Base-by-base conservation (phyloP, 768 basidiomycete species). In the Lanmaoa pseudosensibilis region DNA sequence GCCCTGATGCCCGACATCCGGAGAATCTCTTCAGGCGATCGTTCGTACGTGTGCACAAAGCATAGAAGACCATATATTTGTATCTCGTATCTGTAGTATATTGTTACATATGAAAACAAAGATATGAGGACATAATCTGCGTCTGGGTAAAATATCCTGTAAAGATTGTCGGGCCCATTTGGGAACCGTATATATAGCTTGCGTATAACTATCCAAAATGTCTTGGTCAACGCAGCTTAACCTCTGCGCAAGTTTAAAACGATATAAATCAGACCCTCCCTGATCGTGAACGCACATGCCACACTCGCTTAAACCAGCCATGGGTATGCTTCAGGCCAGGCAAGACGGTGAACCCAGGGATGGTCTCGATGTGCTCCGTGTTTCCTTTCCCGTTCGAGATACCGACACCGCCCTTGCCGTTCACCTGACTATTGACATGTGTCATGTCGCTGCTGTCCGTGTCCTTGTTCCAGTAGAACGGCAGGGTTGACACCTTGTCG, bases 381-480 rank as follows among this genome's bases (percentile, higher is more conserved):
- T 53, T 63, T 18, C 27, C 15, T 12, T 63, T 68, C n/a, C 44
- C 55, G 19, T 3, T n/a, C 8, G 50, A 5, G 27, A 55, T 21
- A 1, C 30, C 25, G 7, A 36, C 16, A 27, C 11, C 19, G 23
- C 2, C 21, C n/a, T 39, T 48, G 44, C 5, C 7, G 5, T 30
- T 38, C 4, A 25, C 18, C 5, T 34, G 49, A 12, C n/a, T 25
- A 7, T 59, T 34, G 25, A 59, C 61, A 4, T 60, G 58, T 1
- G 67, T 67, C 59, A 72, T 58, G 25, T 70, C 65, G 12, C 71
- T 69, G 32, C 69, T 73, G 36, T 77, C 75, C 50, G 60, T 69
- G 53, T 73, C 73, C 54, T 68, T 73, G 16, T 74, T 76, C 85
- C 85, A 87, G 55, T 80, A 68, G 60, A 80, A 87, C 27, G 80